phyloP scores from a whole-genome alignment of 2,329 filamentous ascomycete species.

The Aspergillus quadrilineatus region DNA sequence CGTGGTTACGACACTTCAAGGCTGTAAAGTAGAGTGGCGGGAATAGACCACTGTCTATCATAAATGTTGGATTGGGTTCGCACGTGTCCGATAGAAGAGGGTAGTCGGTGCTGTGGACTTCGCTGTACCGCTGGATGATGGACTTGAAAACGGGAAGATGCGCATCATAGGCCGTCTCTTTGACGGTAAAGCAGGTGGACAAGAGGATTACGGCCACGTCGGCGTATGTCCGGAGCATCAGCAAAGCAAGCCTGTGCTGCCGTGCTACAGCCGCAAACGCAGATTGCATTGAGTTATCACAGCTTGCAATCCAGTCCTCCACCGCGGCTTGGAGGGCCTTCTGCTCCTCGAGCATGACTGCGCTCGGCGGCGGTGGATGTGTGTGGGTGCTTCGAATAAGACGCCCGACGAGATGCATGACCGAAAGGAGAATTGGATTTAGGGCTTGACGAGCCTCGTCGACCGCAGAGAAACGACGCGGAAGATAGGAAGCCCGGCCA shows the following conservation, averaged over 20 bases:
- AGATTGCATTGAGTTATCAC: neutral
- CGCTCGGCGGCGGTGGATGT: neutral
- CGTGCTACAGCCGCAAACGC: neutral
- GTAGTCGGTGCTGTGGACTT: neutral
- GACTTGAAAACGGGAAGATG: neutral
- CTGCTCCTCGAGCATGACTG: neutral
- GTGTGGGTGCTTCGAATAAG: neutral
- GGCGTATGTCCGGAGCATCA: neutral
- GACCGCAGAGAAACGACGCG: neutral
- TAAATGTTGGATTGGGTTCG: neutral
- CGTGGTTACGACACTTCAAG: neutral
- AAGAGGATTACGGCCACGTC: neutral
- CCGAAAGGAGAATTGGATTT: neutral
- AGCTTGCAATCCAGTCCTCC: neutral
- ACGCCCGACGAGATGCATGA: neutral
- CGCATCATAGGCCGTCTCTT: neutral
- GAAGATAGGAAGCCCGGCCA: neutral
- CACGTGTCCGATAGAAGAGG: neutral
- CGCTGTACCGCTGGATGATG: neutral
- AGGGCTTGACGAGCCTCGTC: neutral
- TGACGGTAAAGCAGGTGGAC: neutral
- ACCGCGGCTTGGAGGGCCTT: neutral
- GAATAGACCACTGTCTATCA: neutral
- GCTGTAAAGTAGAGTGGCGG: slow-evolving; percentile 1
- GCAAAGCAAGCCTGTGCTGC: neutral